phyloP scores from a whole-genome alignment of 1,139 yeast genomes.

The Candida buenavistaensis region DNA sequence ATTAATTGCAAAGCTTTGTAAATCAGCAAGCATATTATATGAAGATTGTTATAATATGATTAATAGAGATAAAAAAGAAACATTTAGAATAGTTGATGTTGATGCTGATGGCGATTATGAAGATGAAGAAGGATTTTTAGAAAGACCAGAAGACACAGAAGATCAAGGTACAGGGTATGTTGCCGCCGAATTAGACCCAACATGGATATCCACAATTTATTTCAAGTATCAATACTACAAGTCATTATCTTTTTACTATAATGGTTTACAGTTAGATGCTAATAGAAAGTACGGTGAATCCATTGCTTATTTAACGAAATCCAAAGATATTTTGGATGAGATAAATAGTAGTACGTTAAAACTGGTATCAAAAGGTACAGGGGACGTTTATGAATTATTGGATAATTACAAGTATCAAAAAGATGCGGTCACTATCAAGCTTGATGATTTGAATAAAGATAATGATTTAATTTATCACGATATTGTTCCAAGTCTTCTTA shows the following conservation, averaged over 20 bases:
- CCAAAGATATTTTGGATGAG: slow-evolving; percentile 40
- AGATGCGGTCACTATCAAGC: slow-evolving; percentile 45
- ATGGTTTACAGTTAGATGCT: slow-evolving; percentile 50
- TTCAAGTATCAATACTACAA: slow-evolving; percentile 51
- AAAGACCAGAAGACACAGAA: slow-evolving; percentile 19
- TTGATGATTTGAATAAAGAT: slow-evolving; percentile 63
- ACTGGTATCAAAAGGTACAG: slow-evolving; percentile 25
- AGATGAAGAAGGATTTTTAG: slow-evolving; percentile 16
- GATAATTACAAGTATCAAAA: slow-evolving; percentile 47
- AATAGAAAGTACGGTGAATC: slow-evolving; percentile 71
- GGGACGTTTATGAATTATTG: slow-evolving; percentile 37
- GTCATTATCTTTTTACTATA: slow-evolving; percentile 49
- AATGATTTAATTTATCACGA: slow-evolving; percentile 90
- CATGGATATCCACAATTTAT: slow-evolving; percentile 45
- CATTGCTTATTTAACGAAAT: slow-evolving; percentile 62
- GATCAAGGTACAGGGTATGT: slow-evolving; percentile 27
- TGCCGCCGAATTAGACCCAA: slow-evolving; percentile 44
- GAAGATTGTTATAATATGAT: slow-evolving; percentile 40
- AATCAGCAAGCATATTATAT: slow-evolving; percentile 58
- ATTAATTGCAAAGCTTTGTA: slow-evolving; percentile 70
- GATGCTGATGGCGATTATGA: slow-evolving; percentile 18
- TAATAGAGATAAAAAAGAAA: slow-evolving; percentile 11
- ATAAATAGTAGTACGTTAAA: slow-evolving; percentile 27
- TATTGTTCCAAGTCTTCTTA: slow-evolving; percentile 58
- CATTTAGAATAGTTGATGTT: slow-evolving; percentile 12